Conservation (phyloP, 352 stramenopile species). For the Pythium volutum region DNA sequence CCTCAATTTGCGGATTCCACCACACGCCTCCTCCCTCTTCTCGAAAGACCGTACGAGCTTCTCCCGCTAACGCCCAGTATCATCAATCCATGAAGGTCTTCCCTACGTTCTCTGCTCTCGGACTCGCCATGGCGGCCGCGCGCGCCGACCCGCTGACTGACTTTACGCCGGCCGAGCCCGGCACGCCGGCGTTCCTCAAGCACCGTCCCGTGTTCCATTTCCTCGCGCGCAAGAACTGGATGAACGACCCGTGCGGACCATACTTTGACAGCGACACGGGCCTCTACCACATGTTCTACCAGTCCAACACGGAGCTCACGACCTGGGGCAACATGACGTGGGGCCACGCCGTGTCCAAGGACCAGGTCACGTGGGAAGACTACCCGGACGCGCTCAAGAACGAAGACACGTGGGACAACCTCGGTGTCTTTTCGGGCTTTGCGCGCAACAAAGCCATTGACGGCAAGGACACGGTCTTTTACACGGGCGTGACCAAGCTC, state of each 20-base stretch:
- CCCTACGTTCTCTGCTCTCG: slow-evolving; percentile 23
- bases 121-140: slow-evolving; percentile 4
- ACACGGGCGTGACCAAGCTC: slow-evolving; percentile 48
- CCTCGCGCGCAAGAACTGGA: slow-evolving; percentile 64
- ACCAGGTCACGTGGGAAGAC: slow-evolving; percentile 72
- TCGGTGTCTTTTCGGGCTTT: slow-evolving; percentile 78
- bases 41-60: background rate
- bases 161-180: slow-evolving; percentile 29
- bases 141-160: slow-evolving; percentile 19
- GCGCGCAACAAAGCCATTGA: slow-evolving; percentile 51
- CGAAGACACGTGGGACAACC: slow-evolving; percentile 61
- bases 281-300: slow-evolving; percentile 83
- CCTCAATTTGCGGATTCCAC: slow-evolving; percentile 10
- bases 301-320: slow-evolving; percentile 59
- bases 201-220: slow-evolving; percentile 66
- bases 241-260: slow-evolving; percentile 80
- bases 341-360: slow-evolving; percentile 66
- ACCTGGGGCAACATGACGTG: slow-evolving; percentile 75
- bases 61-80: background rate
- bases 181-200: slow-evolving; percentile 47
- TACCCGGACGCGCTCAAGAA: slow-evolving; percentile 56
- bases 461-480: slow-evolving; percentile 68
- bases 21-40: background rate
- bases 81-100: slow-evolving; percentile 27
- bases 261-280: slow-evolving; percentile 61